phyloP scores from a whole-genome alignment of 495 filamentous ascomycete genomes.

The Hyaloscypha hepaticicola region DNA sequence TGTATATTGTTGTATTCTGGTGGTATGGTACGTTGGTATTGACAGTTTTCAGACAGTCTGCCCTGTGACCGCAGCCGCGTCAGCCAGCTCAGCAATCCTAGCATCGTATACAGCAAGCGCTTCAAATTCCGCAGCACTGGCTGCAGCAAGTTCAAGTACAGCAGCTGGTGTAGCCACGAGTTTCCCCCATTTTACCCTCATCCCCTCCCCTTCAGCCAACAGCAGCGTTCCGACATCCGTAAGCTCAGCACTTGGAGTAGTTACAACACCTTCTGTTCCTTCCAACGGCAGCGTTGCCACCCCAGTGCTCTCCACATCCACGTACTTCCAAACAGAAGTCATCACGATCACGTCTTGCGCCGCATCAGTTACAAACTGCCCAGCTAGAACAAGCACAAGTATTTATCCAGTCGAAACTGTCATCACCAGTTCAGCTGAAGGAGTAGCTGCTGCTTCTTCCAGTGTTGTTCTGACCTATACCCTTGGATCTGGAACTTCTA shows the following conservation, averaged over 20 bases:
- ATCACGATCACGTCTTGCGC: constrained; percentile 4
- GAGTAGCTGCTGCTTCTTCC: background rate
- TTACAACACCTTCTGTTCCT: constrained; percentile 6
- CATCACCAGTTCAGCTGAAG: background rate
- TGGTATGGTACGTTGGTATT: background rate
- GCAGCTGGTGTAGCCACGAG: background rate
- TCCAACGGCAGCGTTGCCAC: background rate
- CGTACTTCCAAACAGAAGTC: constrained; percentile 18
- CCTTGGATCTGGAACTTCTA: constrained; percentile 50
- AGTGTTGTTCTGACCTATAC: constrained; percentile 35
- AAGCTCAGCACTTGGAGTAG: constrained; percentile 1
- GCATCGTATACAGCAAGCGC: constrained; percentile 23
- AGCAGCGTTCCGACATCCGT: background rate
- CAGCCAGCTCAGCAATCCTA: constrained; percentile 19
- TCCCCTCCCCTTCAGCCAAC: background rate
- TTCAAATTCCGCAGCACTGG: constrained; percentile 1
- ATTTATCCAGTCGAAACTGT: constrained; percentile 1
- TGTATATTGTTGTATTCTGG: background rate
- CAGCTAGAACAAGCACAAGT: constrained; percentile 15
- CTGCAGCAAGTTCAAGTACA: background rate
- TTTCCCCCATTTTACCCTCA: no score
- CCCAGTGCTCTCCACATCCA: no score
- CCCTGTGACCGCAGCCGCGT: constrained; percentile 30
- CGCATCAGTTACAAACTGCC: background rate
- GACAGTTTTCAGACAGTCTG: constrained; percentile 32